Evolutionary conservation across 2,329 filamentous ascomycete species (phyloP), one percentile per base, ranked within the genome.

Genomic region (Ambrosiella xylebori): DNA sequence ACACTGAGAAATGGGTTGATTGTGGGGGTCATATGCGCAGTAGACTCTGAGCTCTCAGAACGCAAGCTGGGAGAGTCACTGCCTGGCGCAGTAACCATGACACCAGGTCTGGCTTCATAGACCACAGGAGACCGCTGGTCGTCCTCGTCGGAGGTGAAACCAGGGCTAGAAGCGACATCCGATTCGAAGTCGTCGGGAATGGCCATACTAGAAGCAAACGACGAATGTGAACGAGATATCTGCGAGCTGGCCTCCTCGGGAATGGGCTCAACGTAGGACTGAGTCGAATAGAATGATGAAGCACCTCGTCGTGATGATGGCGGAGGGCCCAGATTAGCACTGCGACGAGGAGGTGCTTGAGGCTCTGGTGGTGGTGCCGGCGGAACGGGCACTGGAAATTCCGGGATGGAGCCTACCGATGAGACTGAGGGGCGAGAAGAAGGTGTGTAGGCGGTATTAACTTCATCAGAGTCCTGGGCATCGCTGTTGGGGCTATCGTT

Each of bases 241-340:
- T 76, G 73, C 0, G 78, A 75, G 62, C 76, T 79, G 35, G 37
- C 52, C 65, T 89, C 85, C 67, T 89, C 86, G 0, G 82, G 83
- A 57, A 90, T 89, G 0, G 86, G 85, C 0, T 85, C 85, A 35
- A 89, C 84, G 61, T 76, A 84, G 0, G 84, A 85, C 11, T 74
- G 70, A 62, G 76, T 78, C 2, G 83, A 85, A 64, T 85, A 83
- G 61, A 82, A 83, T 0, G 80, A 81, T 0, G 80, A 83, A 36
- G 74, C 76, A 1, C 80, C 80, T 63, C 80, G 72, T 63, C 81
- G 74, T 2, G 79, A 73, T 11, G 76, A 79, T 2, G 80, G 80
- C 0, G 81, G 81, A 15, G 80, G 80, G 2, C 80, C 80, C 11
- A 82, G 66, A 54, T 71, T 77, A 12, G 76, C 71, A 61, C 76